Evolutionary conservation across 2,329 filamentous ascomycete species (phyloP), one percentile per base, ranked within the genome.

Genomic region (Lachnellula willkommii): DNA sequence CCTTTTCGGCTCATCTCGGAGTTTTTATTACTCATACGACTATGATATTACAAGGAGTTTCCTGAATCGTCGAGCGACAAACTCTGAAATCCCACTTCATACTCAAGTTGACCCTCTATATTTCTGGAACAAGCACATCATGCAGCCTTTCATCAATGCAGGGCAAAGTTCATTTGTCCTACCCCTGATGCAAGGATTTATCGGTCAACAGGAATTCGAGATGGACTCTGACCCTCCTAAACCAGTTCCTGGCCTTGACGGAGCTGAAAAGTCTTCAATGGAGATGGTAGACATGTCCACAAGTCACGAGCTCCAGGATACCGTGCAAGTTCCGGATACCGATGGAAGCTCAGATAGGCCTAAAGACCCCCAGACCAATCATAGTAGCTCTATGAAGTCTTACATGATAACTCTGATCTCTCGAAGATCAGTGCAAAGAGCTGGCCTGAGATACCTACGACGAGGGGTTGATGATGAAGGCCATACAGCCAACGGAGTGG

Each of bases 1-100:
- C 54, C 82, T 96, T 58, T 93, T 96, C 68, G 85, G 88, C 1
- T 81, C 85, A 4, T 91, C 88, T 0, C 81, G 81, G 60, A 96
- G 90, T 70, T 97, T 96, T 71, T 97, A 88, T 75, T 99, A 93
- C 71, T 92, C 92, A 0, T 96, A 99, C 70, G 94, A 99, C 62
- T 81, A 93, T 69, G 92, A 99, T 69, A 82, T 99, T 50, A 97
- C 94, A 0, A 82, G 87, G 54, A 84, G 81, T 60, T 66, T 84
- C 54, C 72, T 73, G 2, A 76, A 69, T 54, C 68, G 66, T 3
- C 70, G 71, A 52, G 69, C 70, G 39, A 72, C 75, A 64, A 70
- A 71, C 46, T 72, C 74, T 14, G 78, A 79, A 47, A 63, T 82
- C 4, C 85, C 91, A 5, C 75, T 96, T 4, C 81, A 90, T 69